phyloP scores from a whole-genome alignment of 176 grass and related monocot genomes.

The Oryza australiensis region DNA sequence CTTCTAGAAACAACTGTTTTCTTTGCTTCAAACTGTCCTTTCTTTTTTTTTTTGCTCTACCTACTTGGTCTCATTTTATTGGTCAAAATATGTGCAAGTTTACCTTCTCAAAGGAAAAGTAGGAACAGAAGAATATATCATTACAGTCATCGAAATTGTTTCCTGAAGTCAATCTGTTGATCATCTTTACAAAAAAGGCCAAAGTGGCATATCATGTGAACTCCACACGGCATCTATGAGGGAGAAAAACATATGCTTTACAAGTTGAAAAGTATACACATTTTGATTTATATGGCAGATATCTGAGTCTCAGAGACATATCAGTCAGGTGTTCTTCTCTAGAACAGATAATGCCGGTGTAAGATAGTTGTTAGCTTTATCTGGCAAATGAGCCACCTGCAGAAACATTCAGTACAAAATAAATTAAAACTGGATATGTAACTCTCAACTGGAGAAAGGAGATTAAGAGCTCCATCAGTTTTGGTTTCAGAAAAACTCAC shows the following conservation, averaged over 20 bases:
- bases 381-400: conserved; percentile 96
- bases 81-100: not conserved
- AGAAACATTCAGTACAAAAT: not conserved
- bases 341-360: conserved; percentile 90
- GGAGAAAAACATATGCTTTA: conserved; percentile 34
- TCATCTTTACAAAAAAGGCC: conserved; percentile 38
- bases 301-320: not conserved
- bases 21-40: not conserved
- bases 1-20: not conserved
- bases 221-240: conserved; percentile 35
- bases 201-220: conserved; percentile 33
- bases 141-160: conserved; percentile 21
- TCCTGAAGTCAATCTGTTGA: conserved; percentile 5
- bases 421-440: not conserved
- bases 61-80: not conserved
- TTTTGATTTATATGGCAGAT: conserved; percentile 28
- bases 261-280: conserved; percentile 47
- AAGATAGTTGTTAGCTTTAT: conserved; percentile 99
- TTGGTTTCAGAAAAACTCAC: conserved; percentile 50
- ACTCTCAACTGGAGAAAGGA: not conserved
- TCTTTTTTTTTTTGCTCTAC: not conserved
- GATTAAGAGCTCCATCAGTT: not conserved
- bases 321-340: conserved; percentile 89
- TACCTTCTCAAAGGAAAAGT: not conserved
- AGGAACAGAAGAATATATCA: not conserved